Percentiles rank a stretch among this genome's conserved stretches.
Evolutionary conservation across 306 rosid species (phyloP).

Genomic region (Heteromeles arbutifolia): DNA sequence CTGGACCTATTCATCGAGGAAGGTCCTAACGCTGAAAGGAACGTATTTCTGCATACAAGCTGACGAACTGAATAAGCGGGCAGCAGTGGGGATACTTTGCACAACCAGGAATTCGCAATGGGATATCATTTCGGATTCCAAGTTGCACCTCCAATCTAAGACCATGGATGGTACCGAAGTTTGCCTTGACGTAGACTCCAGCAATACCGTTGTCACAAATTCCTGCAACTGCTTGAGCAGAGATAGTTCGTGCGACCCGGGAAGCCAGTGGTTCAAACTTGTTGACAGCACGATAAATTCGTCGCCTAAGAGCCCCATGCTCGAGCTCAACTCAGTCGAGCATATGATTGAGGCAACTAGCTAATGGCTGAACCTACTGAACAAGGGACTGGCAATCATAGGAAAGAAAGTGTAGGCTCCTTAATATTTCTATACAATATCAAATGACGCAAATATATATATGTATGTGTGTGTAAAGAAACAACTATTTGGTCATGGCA

Average conservation of each 20-base stretch:
- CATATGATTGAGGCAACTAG: neutral
- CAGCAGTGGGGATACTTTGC: slow-evolving; percentile 44
- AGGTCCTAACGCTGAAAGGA: slow-evolving; percentile 45
- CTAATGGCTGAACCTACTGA: neutral
- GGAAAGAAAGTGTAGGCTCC: neutral
- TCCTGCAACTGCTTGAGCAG: slow-evolving; percentile 61
- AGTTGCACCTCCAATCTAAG: slow-evolving; percentile 59
- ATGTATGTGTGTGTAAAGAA: neutral
- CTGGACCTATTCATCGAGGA: slow-evolving; percentile 54
- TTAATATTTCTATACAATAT: neutral
- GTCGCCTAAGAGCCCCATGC: neutral
- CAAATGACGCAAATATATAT: neutral
- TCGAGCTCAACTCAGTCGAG: slow-evolving; percentile 1
- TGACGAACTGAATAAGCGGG: slow-evolving; percentile 33
- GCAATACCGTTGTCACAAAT: slow-evolving; percentile 50
- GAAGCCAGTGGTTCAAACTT: slow-evolving; percentile 80
- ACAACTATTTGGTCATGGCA: neutral
- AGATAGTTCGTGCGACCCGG: slow-evolving; percentile 58
- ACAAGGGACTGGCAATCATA: neutral
- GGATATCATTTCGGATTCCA: slow-evolving; percentile 69
- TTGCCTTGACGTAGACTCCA: slow-evolving; percentile 65
- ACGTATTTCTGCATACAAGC: slow-evolving; percentile 69
- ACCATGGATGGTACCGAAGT: slow-evolving; percentile 30
- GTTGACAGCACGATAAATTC: slow-evolving; percentile 48
- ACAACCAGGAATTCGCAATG: slow-evolving; percentile 40